Base-by-base conservation (phyloP, 1,139 yeast genomes). In the Eremothecium gossypii region DNA sequence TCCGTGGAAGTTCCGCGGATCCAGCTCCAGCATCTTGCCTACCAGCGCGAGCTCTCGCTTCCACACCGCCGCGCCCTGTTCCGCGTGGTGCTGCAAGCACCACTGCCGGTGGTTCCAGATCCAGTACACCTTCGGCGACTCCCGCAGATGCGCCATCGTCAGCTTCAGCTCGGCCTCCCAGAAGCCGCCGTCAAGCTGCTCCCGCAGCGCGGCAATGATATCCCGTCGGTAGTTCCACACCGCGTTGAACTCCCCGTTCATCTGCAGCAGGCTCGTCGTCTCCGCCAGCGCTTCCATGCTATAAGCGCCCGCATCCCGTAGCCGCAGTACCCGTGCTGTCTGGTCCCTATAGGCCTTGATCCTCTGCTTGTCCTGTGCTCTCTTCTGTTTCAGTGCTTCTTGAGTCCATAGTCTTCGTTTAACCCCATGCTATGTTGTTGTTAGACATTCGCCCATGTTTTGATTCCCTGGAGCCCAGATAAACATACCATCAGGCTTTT, bases 31-130 rank as follows among this genome's bases (percentile, higher is more conserved):
- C 54, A 91, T 66, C 55, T 77, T 79, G 41, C 76, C 74, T 1
- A 85, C 89, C 8, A 86, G 70, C 1, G 63, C 70, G 51, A 91
- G 64, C 57, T 91, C 98, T 38, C 61, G 64, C 10, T 68, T 59
- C 94, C 95, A 87, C 43, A 81, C 67, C 11, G 42, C 43, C 4
- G 44, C 38, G 2, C 53, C 46, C 4, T 75, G 71, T 1, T 58
- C 54, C 5, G 81, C 77, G 39, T 77, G 67, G 45, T 70, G 67
- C 42, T 73, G 69, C 33, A 91, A 64, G 41, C 85, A 74, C 98
- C 98, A 91, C 14, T 75, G 66, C 28, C 99, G 71, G 60, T 91
- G 97, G 55, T 82, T 83, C 96, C 97, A 91, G 13, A 91, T 80
- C 96, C 97, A 89, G 60, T 91, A 91, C 31, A 89, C 84, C 60